Evolutionary conservation across 306 rosid species (phyloP), one percentile per base, ranked within the genome.

Genomic region (Cucumis melo): DNA sequence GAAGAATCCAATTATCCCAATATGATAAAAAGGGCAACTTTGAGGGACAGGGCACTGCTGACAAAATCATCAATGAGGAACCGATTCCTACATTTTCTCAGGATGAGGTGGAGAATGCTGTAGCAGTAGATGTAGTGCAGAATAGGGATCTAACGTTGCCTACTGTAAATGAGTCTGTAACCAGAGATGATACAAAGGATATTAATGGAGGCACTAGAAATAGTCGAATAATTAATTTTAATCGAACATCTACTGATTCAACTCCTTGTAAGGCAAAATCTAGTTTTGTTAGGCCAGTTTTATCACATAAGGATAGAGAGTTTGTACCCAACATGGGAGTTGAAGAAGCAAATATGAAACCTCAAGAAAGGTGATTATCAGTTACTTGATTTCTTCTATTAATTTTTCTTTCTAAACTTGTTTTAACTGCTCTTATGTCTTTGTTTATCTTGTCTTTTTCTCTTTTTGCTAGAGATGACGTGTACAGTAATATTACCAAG

Each of bases 161-260:
- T 60, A 80, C 79, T 64, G 80, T 77, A 58, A 91, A 89, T 76
- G 81, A 53, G 24, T 88, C 85, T 77, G 74, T 80, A 70, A 79
- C 79, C 80, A 75, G 78, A 78, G 96, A 93, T 78, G 85, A 88
- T 84, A 82, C 65, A 5, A 74, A 82, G 80, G 89, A 91, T 82
- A 81, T 68, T 74, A 59, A 61, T 78, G 83, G 74, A 82, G 84
- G 84, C 60, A 84, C 86, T 75, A 88, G 84, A 66, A 88, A 86
- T 74, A 91, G 96, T 78, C 86, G 98, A 84, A 93, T 90, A 51
- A 91, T 90, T 76, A 87, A 86, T 83, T 81, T 93, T 81, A 86
- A 93, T 42, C 86, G 86, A 63, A 88, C 85, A 74, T 82, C 93
- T 36, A 68, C 80, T 29, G 78, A 82, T 9, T 75, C 83, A 57